Conservation (phyloP, 2,329 filamentous ascomycete genomes). For the Ophiostoma tasmaniense region DNA sequence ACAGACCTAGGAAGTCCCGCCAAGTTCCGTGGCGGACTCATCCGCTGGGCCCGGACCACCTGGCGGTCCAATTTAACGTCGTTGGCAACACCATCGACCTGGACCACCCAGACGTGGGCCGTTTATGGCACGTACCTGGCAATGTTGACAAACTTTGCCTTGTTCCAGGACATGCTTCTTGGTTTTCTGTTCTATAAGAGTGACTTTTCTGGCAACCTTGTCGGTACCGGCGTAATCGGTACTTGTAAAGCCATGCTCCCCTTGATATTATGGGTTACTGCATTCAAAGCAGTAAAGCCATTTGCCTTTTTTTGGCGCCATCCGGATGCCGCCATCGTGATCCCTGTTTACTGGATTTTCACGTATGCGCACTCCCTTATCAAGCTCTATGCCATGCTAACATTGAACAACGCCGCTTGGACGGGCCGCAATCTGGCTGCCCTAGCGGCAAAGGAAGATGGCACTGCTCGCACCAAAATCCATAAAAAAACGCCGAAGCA, state of each 20-base stretch:
- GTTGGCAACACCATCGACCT: conserved; percentile 35
- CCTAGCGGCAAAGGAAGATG: conserved; percentile 10
- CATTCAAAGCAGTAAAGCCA: conserved; percentile 51
- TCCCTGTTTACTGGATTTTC: conserved; percentile 45
- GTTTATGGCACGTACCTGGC: conserved; percentile 49
- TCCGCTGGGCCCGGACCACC: conserved; percentile 50
- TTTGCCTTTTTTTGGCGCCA: conserved; percentile 42
- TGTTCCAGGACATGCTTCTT: conserved; percentile 43
- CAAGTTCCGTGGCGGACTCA: conserved; percentile 44
- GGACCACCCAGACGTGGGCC: conserved; percentile 40
- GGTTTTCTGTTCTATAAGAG: conserved; percentile 25
- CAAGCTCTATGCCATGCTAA: conserved; percentile 48
- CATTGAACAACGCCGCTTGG: conserved; percentile 40
- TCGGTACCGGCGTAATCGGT: not conserved
- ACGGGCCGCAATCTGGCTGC: conserved; percentile 30
- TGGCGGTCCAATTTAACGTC: conserved; percentile 47
- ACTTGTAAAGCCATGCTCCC: not conserved
- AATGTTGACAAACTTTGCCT: conserved; percentile 46
- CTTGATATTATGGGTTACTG: conserved; percentile 39
- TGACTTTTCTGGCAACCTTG: conserved; percentile 1
- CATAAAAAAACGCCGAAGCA: not conserved
- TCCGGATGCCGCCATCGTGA: conserved; percentile 42
- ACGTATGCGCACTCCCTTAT: conserved; percentile 50
- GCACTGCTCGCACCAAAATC: not conserved
- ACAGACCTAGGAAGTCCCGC: conserved; percentile 41